phyloP scores from a whole-genome alignment of 768 basidiomycete species.

The Termitomyces bulborhizus region DNA sequence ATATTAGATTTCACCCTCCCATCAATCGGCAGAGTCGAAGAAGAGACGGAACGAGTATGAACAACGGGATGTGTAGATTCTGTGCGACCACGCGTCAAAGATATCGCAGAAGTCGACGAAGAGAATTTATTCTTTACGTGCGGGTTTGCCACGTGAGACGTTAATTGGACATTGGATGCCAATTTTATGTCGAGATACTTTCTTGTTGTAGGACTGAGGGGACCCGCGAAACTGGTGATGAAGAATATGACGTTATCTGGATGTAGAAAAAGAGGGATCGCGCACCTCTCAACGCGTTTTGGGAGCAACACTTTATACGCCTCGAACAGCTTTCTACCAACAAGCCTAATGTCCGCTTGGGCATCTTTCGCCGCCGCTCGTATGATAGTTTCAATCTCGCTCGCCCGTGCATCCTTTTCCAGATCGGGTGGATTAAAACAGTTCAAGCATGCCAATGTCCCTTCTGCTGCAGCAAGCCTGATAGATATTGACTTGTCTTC shows the following conservation, averaged over 20 bases:
- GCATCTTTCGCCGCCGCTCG: conserved; percentile 63
- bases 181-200: conserved; percentile 62
- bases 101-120: conserved; percentile 18
- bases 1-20: conserved; percentile 3
- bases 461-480: conserved; percentile 61
- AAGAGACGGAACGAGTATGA: conserved; percentile 21
- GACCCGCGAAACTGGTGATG: conserved; percentile 55
- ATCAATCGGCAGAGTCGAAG: conserved; percentile 17
- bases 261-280: not conserved
- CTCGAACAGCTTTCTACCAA: conserved; percentile 66
- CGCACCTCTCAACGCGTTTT: conserved; percentile 56
- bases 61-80: conserved; percentile 3
- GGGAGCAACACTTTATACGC: conserved; percentile 72
- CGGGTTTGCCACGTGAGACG: conserved; percentile 11
- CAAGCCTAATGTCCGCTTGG: conserved; percentile 67
- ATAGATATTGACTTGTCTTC: conserved; percentile 66
- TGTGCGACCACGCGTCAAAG: conserved; percentile 15
- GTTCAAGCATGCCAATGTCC: conserved; percentile 59
- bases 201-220: conserved; percentile 69
- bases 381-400: conserved; percentile 67
- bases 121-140: conserved; percentile 11
- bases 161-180: conserved; percentile 9
- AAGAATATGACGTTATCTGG: conserved; percentile 1
- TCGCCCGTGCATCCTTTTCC: conserved; percentile 59
- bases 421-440: conserved; percentile 76